Evolutionary conservation across 179 eudicot genomes (phyloP), one percentile per base, ranked within the genome.

Genomic region (Silene vulgaris): DNA sequence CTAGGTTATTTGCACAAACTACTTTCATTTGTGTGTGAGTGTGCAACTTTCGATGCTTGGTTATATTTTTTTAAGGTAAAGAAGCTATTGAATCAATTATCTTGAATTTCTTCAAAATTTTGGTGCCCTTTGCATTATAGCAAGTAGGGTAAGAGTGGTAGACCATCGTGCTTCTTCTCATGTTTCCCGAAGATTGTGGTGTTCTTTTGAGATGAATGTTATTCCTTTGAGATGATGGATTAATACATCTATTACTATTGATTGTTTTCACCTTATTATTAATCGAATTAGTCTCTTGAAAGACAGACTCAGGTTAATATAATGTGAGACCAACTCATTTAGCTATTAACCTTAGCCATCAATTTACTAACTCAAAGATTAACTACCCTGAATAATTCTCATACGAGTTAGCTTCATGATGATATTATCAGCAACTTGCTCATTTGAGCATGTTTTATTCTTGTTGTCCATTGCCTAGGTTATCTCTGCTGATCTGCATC

Each of bases 401-500:
- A 40, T 40, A 40, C 17, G 59, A 11, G 59, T 52, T 52, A 50
- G 16, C 12, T 52, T 16, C 59, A 52, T 12, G 59, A 12, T 52
- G 16, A 13, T 52, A 52, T 52, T 52, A 13, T 52, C 17, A 2
- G 48, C 2, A 40, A 40, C 11, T 8, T 40, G 48, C 48, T 40
- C 48, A 40, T 40, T 40, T 40, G 48, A 8, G 48, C 48, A 52
- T 52, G 59, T 52, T 52, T 52, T 52, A 4, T 40, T 40, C 59
- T 52, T 3, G 17, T 35, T 68, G 9, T 17, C 16, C 21, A 28
- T 8, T 65, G 30, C 5, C n/a, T 35, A 35, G 48, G 64, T n/a
- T 52, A 1, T 76, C 1, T 78, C 60, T 43, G 37, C 69, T 32
- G 17, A 67, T 20, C 45, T 78, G 20, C 23, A 9, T 40, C 61